Conservation (phyloP, 768 basidiomycete species). For the Suillus brevipes region DNA sequence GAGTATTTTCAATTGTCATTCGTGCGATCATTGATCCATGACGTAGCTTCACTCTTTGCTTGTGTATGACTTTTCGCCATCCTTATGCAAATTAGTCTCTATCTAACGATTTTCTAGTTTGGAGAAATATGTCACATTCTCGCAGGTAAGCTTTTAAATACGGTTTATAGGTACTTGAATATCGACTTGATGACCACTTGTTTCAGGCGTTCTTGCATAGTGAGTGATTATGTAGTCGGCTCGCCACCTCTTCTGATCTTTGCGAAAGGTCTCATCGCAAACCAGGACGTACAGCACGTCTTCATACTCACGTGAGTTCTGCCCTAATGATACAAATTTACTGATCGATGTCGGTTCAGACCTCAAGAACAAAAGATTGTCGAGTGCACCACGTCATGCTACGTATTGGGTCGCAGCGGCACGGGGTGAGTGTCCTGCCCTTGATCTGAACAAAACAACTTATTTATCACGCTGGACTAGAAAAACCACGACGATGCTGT, state of each 20-base stretch:
- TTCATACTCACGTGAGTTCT: slow-evolving; percentile 27
- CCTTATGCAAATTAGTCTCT: slow-evolving; percentile 7
- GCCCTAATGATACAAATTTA: slow-evolving; percentile 14
- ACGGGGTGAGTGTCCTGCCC: slow-evolving; percentile 52
- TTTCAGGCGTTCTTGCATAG: slow-evolving; percentile 24
- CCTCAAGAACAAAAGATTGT: slow-evolving; percentile 56
- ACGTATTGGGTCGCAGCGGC: slow-evolving; percentile 69
- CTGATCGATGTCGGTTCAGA: slow-evolving; percentile 21
- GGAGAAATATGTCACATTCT: slow-evolving; percentile 32
- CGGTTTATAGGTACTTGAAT: not conserved
- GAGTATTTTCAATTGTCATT: not conserved
- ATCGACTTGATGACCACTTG: not conserved
- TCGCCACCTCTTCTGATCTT: not conserved
- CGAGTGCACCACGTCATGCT: slow-evolving; percentile 59
- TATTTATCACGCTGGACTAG: slow-evolving; percentile 32
- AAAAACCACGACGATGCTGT: slow-evolving; percentile 76
- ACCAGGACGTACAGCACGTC: slow-evolving; percentile 26
- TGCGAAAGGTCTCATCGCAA: slow-evolving; percentile 23
- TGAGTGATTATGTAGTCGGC: slow-evolving; percentile 8
- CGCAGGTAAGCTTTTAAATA: slow-evolving; percentile 19
- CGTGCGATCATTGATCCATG: not conserved
- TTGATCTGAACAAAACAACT: not conserved
- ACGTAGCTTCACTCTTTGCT: slow-evolving; percentile 56
- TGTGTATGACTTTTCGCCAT: slow-evolving; percentile 41
- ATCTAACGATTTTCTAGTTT: slow-evolving; percentile 46